Conservation (phyloP, 1,139 yeast species). For the Suhomyces taliae region DNA sequence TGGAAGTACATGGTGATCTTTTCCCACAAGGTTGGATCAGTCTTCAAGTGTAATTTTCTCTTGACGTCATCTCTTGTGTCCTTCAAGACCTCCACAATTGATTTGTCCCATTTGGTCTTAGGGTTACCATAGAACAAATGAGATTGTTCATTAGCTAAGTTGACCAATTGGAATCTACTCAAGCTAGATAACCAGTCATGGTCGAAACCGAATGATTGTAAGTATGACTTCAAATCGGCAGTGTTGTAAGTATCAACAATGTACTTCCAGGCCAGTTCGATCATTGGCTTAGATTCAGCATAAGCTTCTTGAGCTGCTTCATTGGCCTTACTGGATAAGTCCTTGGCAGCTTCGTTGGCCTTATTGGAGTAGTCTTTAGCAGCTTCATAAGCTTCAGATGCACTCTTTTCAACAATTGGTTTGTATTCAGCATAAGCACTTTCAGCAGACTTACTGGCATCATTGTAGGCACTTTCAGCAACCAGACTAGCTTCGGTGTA, state of each 20-base stretch:
- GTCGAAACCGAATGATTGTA: conserved; percentile 52
- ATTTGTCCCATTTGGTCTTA: conserved; percentile 24
- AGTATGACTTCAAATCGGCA: conserved; percentile 53
- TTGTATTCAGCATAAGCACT: conserved; percentile 12
- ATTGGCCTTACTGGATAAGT: conserved; percentile 4
- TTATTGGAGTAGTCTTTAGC: conserved; percentile 3
- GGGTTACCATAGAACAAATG: conserved; percentile 19
- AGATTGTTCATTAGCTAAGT: conserved; percentile 45
- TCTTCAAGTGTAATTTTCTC: conserved; percentile 19
- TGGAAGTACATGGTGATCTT: conserved; percentile 3
- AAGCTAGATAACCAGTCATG: conserved; percentile 31
- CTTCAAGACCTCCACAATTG: conserved; percentile 22
- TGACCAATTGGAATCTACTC: conserved; percentile 46
- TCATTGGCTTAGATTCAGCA: conserved; percentile 11
- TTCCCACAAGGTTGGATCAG: conserved; percentile 14
- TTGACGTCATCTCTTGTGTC: conserved; percentile 16
- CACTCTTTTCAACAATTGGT: conserved; percentile 3
- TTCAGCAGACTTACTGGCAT: conserved; percentile 3
- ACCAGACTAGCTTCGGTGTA: conserved; percentile 5
- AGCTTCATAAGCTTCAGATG: not conserved
- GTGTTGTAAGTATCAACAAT: conserved; percentile 45
- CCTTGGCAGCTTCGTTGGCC: conserved; percentile 5
- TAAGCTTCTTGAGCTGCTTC: conserved; percentile 11
- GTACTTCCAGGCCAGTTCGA: conserved; percentile 16
- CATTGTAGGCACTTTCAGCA: conserved; percentile 11